Evolutionary conservation across 768 basidiomycete species (phyloP).

Genomic region (Boletellus ananiceps): DNA sequence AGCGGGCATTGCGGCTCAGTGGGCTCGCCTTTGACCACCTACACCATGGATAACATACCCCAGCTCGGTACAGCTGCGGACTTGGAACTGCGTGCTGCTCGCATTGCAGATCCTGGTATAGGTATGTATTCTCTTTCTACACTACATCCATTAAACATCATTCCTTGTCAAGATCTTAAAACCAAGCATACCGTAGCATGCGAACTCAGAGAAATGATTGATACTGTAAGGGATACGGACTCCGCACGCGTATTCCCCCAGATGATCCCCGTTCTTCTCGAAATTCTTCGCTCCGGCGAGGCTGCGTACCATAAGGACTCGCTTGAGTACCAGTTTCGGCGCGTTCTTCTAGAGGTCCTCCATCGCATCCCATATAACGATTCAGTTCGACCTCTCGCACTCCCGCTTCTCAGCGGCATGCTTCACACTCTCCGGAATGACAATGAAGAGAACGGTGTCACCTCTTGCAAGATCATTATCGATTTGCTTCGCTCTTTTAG

Average conservation of each 20-base stretch:
- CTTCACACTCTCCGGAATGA: constrained; percentile 80
- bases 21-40: not conserved
- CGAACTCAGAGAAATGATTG: constrained; percentile 79
- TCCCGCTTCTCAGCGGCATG: constrained; percentile 72
- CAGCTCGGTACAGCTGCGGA: constrained; percentile 48
- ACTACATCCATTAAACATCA: not conserved
- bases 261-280: constrained; percentile 69
- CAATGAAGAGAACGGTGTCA: constrained; percentile 93
- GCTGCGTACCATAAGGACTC: constrained; percentile 63
- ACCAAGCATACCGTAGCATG: constrained; percentile 66
- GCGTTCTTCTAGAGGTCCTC: constrained; percentile 82
- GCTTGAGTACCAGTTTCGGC: constrained; percentile 77
- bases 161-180: constrained; percentile 52
- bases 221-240: constrained; percentile 73
- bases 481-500: constrained; percentile 83
- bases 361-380: constrained; percentile 85
- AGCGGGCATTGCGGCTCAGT: not conserved
- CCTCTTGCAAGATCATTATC: constrained; percentile 86
- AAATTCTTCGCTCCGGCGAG: constrained; percentile 66
- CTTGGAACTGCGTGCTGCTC: constrained; percentile 65
- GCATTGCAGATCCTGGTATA: constrained; percentile 70
- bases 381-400: constrained; percentile 61
- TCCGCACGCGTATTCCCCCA: constrained; percentile 63
- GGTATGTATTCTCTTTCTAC: constrained; percentile 37
- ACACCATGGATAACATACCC: constrained; percentile 43